Evolutionary conservation across 1,284 basidiomycete genomes (phyloP).

Genomic region (Exobasidium cylindrosporum): DNA sequence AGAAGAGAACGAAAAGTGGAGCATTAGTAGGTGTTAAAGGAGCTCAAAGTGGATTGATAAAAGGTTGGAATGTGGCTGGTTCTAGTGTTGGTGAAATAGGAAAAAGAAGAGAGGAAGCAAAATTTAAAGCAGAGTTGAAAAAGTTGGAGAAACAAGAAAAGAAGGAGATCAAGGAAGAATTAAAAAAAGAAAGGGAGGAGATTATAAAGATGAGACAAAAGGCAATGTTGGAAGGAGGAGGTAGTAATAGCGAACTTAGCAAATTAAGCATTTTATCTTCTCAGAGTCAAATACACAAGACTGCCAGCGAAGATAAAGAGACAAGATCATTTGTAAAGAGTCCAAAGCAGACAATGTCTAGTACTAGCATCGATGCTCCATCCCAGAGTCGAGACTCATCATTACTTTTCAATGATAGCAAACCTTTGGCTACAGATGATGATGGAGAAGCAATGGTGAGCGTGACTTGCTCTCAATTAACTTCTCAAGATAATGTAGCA

Average conservation of each 20-base stretch:
- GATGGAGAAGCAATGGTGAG: slow-evolving; percentile 5
- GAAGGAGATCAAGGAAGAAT: slow-evolving; percentile 14
- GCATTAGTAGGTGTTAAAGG: slow-evolving; percentile 1
- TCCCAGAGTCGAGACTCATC: neutral
- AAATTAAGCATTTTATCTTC: neutral
- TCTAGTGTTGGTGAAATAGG: slow-evolving; percentile 10
- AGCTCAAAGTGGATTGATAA: neutral
- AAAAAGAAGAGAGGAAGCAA: slow-evolving; percentile 9
- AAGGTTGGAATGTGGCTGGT: slow-evolving; percentile 9
- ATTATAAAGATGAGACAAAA: slow-evolving; percentile 9
- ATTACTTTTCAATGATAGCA: neutral
- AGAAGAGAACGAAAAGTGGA: neutral
- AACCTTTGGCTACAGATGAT: neutral
- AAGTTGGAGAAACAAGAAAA: slow-evolving; percentile 14
- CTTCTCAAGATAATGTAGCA: neutral
- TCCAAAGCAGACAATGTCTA: neutral
- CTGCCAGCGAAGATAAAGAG: neutral
- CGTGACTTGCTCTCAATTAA: slow-evolving; percentile 3
- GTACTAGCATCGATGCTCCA: neutral
- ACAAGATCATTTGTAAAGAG: neutral
- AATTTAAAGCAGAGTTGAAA: slow-evolving; percentile 14
- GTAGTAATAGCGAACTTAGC: neutral
- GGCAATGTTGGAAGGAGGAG: neutral
- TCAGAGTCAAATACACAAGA: neutral
- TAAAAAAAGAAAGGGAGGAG: slow-evolving; percentile 13